Conservation (phyloP, 108 stramenopile genomes). For the Fistulifera pelliculosa region DNA sequence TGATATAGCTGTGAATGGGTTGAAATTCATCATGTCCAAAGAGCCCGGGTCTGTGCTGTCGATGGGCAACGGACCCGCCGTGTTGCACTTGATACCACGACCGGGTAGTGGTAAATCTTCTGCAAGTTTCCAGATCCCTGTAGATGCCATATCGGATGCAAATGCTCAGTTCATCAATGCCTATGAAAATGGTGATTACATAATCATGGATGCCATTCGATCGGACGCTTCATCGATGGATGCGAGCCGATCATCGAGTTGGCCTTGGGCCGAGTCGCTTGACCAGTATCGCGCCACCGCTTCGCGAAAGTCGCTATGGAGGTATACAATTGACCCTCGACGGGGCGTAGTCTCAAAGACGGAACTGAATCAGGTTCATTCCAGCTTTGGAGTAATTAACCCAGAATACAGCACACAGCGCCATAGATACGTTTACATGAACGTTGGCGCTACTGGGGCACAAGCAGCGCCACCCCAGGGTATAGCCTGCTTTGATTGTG, state of each 20-base stretch:
- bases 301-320: constrained; percentile 54
- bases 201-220: constrained; percentile 73
- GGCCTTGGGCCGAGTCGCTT: constrained; percentile 61
- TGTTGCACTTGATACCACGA: constrained; percentile 55
- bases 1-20: constrained; percentile 43
- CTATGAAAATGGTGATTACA: constrained; percentile 56
- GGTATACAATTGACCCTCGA: constrained; percentile 47
- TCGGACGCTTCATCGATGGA: constrained; percentile 22
- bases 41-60: constrained; percentile 56
- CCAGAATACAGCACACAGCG: constrained; percentile 40
- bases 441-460: constrained; percentile 44
- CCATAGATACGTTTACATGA: constrained; percentile 60
- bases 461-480: constrained; percentile 74
- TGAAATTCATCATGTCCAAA: constrained; percentile 69
- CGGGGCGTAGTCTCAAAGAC: constrained; percentile 45
- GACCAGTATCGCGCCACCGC: constrained; percentile 37
- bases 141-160: constrained; percentile 51
- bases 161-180: constrained; percentile 71
- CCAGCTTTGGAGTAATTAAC: constrained; percentile 72
- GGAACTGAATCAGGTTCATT: constrained; percentile 38
- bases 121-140: constrained; percentile 50
- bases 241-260: constrained; percentile 17
- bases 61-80: constrained; percentile 18
- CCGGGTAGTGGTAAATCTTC: constrained; percentile 28
- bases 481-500: constrained; percentile 53